A percentile compares a stretch with the other conserved stretches of the same genome.
Evolutionary conservation across 2,329 filamentous ascomycete species (phyloP).

Genomic region (Trichophyton verrucosum): DNA sequence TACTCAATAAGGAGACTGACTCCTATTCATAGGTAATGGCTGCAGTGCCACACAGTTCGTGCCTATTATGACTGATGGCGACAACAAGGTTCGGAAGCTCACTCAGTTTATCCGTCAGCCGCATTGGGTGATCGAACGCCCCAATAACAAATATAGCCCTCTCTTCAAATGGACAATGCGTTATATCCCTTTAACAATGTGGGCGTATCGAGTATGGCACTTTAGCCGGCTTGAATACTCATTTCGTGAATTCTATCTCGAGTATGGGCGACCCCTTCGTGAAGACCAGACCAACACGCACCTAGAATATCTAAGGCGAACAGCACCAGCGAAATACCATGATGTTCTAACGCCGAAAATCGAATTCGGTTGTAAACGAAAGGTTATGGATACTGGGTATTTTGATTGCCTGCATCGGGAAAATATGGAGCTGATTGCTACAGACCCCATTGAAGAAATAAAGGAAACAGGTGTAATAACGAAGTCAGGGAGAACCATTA

Average conservation of each 20-base stretch:
- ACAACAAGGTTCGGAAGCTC: constrained; percentile 27
- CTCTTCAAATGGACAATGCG: constrained; percentile 35
- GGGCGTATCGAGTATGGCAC: constrained; percentile 32
- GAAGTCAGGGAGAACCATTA: constrained; percentile 25
- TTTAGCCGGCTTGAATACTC: constrained; percentile 36
- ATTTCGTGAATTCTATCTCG: constrained; percentile 32
- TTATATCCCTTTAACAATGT: constrained; percentile 36
- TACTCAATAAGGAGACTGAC: neutral
- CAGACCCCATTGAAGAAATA: constrained; percentile 32
- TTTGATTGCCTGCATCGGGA: constrained; percentile 31
- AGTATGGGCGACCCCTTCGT: constrained; percentile 27
- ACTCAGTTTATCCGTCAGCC: constrained; percentile 41
- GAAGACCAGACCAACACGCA: constrained; percentile 27
- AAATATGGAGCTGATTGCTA: constrained; percentile 31
- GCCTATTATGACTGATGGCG: constrained; percentile 31
- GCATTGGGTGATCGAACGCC: constrained; percentile 38
- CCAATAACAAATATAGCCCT: constrained; percentile 31
- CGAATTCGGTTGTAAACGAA: constrained; percentile 39
- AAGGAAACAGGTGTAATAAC: constrained; percentile 29
- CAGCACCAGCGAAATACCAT: constrained; percentile 34
- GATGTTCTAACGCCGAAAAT: constrained; percentile 32
- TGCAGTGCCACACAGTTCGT: constrained; percentile 40
- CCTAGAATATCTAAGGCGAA: constrained; percentile 32
- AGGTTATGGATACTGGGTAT: constrained; percentile 38
- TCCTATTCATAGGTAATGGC: constrained; percentile 28